phyloP scores from a whole-genome alignment of 225 moss, liverwort and hornwort species.

The Pseudisothecium myosuroides region DNA sequence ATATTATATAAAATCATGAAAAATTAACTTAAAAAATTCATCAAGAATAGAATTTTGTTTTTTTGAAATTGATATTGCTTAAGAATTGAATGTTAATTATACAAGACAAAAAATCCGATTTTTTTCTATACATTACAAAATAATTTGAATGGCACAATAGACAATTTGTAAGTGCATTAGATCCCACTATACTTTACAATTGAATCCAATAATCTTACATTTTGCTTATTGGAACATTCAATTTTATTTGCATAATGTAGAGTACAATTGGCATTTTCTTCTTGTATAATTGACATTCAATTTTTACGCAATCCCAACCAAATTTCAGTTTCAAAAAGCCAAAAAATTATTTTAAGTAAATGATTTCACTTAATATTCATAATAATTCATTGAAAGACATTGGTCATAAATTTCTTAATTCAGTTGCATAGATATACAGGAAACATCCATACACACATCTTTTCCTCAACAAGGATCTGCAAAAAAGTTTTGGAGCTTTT shows the following conservation, averaged over 20 bases:
- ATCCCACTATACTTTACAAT: too few species aligned
- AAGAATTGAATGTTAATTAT: too few species aligned
- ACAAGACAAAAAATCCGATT: too few species aligned
- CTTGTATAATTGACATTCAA: not conserved
- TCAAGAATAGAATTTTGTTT: too few species aligned
- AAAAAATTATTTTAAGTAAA: accelerated
- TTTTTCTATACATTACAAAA: too few species aligned
- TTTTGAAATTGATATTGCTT: too few species aligned
- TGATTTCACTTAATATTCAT: not conserved
- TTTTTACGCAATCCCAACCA: not conserved
- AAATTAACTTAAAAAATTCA: too few species aligned
- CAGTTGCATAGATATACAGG: not conserved
- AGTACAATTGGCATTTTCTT: not conserved
- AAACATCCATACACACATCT: not conserved
- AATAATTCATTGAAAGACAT: too few species aligned
- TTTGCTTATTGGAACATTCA: not conserved
- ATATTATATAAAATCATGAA: too few species aligned
- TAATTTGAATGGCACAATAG: too few species aligned
- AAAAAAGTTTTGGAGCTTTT: not conserved
- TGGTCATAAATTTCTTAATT: not conserved
- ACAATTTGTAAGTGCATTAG: too few species aligned
- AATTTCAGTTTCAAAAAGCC: not conserved
- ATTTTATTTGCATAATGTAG: not conserved
- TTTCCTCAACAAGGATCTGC: not conserved
- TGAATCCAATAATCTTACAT: too few species aligned